Percentiles rank a stretch among this genome's conserved stretches.
phyloP scores from a whole-genome alignment of 495 filamentous ascomycete species.

The Cryomyces minteri region DNA sequence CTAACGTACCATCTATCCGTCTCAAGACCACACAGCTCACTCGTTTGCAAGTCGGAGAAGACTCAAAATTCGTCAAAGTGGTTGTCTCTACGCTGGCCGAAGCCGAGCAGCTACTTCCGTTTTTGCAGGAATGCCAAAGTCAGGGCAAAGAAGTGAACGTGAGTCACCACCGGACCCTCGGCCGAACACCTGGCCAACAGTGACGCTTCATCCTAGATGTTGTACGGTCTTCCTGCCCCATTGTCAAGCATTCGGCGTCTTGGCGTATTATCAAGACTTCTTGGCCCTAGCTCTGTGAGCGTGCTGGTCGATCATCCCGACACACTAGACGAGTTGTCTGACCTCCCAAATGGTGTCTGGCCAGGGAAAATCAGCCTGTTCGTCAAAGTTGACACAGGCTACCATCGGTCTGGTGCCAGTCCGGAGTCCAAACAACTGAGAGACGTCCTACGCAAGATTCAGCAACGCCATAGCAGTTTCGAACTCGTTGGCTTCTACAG shows the following conservation, averaged over 20 bases:
- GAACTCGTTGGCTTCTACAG: slow-evolving; percentile 50
- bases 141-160: slow-evolving; percentile 37
- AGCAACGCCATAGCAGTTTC: too few relatives aligned
- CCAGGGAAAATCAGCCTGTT: slow-evolving; percentile 30
- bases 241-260: slow-evolving; percentile 42
- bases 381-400: slow-evolving; percentile 65
- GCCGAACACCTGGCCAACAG: too few relatives aligned
- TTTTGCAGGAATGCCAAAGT: slow-evolving; percentile 37
- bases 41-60: slow-evolving; percentile 48
- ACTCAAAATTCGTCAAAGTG: slow-evolving; percentile 36
- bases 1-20: too few relatives aligned
- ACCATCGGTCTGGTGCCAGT: slow-evolving; percentile 52
- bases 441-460: too few relatives aligned
- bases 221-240: slow-evolving; percentile 60
- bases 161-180: slow-evolving; percentile 6
- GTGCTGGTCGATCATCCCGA: slow-evolving; percentile 57
- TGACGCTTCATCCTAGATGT: too few relatives aligned
- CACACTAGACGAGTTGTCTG: slow-evolving; percentile 22
- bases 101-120: slow-evolving; percentile 46
- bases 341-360: slow-evolving; percentile 7
- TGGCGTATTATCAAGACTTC: slow-evolving; percentile 24
- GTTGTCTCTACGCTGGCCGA: slow-evolving; percentile 71
- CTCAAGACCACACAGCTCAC: slow-evolving; percentile 61
- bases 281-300: slow-evolving; percentile 34
- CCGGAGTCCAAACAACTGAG: too few relatives aligned